These are phyloP conservation scores for Pneumocystis wakefieldiae DNA, from an alignment of 1,139 yeast species.

Conservation along the genomic window DNA sequence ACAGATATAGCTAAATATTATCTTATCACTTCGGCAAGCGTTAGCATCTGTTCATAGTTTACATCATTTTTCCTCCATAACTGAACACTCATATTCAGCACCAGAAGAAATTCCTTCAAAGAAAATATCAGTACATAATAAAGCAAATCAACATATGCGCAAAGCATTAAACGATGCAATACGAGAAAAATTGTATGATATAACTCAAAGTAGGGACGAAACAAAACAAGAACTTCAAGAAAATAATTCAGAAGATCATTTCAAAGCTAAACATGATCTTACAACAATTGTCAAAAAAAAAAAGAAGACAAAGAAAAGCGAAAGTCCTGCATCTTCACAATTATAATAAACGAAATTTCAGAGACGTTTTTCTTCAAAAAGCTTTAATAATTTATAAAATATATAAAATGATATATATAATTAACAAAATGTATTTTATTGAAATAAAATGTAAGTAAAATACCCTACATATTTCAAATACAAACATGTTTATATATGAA, in stretches of 20 bases:
- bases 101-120: background rate
- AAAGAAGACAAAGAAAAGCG: background rate
- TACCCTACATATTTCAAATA: no score
- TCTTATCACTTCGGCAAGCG: background rate
- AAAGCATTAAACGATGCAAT: background rate
- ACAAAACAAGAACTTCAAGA: background rate
- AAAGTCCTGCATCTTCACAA: background rate
- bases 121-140: background rate
- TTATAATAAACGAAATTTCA: background rate
- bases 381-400: no score
- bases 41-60: background rate
- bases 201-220: background rate
- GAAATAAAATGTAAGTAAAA: no score
- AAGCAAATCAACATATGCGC: background rate
- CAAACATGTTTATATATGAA: no score
- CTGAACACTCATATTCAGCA: background rate
- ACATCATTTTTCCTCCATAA: background rate
- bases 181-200: background rate
- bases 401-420: no score
- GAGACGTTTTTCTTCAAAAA: background rate
- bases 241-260: background rate
- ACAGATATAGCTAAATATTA: background rate
- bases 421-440: no score
- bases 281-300: background rate
- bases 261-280: background rate